A percentile compares a stretch with the other conserved stretches of the same genome.
Evolutionary conservation across 305 asterid genomes (phyloP).

Genomic region (Striga hermonthica): DNA sequence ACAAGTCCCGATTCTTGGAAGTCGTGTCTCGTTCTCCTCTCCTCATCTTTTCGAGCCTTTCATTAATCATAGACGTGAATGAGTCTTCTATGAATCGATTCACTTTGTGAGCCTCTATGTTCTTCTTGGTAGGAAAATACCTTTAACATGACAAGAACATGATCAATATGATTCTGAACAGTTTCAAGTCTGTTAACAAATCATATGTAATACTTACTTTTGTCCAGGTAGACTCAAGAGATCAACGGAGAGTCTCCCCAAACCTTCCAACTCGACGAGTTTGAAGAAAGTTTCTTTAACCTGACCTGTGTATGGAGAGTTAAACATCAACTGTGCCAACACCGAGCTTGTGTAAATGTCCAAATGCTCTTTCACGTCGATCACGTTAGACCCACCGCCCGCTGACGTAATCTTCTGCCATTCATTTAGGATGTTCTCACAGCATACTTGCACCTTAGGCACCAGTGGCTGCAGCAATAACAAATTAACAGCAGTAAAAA

Average conservation of each 20-base stretch:
- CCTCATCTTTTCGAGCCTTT: conserved; percentile 30
- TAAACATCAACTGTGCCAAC: conserved; percentile 37
- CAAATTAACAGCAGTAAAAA: not conserved
- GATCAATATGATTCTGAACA: not conserved
- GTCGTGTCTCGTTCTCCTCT: not conserved
- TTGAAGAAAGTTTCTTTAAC: conserved; percentile 33
- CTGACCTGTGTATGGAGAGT: conserved; percentile 30
- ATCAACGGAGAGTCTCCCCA: conserved; percentile 26
- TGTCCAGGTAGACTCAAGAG: conserved; percentile 30
- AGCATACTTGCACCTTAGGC: conserved; percentile 33
- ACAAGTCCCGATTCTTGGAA: conserved; percentile 2
- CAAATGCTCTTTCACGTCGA: conserved; percentile 35
- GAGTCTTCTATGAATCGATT: conserved; percentile 32
- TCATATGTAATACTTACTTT: conserved; percentile 25
- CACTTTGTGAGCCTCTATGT: conserved; percentile 40
- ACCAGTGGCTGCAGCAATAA: conserved; percentile 21
- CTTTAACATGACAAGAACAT: not conserved
- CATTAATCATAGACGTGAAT: conserved; percentile 34
- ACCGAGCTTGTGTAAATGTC: conserved; percentile 33
- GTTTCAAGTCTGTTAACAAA: too few species aligned
- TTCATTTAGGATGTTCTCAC: conserved; percentile 24
- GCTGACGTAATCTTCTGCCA: conserved; percentile 31
- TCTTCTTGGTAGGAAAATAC: conserved; percentile 41
- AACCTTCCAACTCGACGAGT: conserved; percentile 29
- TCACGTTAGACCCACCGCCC: conserved; percentile 26